These are phyloP conservation scores for Thecaphora thlaspeos DNA, from an alignment of 1,284 basidiomycete genomes.

Conservation along the genomic window DNA sequence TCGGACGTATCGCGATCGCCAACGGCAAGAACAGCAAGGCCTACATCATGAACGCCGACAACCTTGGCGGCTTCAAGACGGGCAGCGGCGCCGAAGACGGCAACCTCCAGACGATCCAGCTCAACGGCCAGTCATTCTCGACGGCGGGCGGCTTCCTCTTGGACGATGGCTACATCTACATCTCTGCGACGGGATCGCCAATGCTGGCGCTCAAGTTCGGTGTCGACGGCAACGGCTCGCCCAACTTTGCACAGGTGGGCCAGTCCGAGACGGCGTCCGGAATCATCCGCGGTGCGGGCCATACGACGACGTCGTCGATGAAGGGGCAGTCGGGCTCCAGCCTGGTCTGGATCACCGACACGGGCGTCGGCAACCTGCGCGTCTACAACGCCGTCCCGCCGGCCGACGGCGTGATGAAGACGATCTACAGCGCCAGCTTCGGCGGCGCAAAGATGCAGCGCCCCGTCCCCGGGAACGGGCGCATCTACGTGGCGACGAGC, in stretches of 20 bases:
- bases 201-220: constrained; percentile 16
- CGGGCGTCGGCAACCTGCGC: constrained; percentile 6
- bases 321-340: constrained; percentile 9
- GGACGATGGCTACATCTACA: constrained; percentile 16
- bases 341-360: constrained; percentile 14
- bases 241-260: constrained; percentile 12
- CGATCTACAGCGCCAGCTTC: constrained; percentile 6
- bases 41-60: constrained; percentile 18
- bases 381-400: constrained; percentile 8
- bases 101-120: constrained; percentile 13
- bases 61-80: constrained; percentile 16
- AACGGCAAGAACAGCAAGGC: constrained; percentile 17
- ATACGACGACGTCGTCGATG: constrained; percentile 9
- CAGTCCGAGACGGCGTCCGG: constrained; percentile 6
- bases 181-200: constrained; percentile 3
- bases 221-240: constrained; percentile 7
- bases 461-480: constrained; percentile 9
- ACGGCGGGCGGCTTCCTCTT: constrained; percentile 10
- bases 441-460: constrained; percentile 9
- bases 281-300: constrained; percentile 7
- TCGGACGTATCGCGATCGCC: constrained; percentile 7
- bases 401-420: constrained; percentile 6
- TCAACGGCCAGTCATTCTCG: constrained; percentile 11
- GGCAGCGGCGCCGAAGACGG: constrained; percentile 10
- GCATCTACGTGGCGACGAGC: constrained; percentile 6